Evolutionary conservation across 2,329 filamentous ascomycete species (phyloP).

Genomic region (Blastomyces emzantsi): DNA sequence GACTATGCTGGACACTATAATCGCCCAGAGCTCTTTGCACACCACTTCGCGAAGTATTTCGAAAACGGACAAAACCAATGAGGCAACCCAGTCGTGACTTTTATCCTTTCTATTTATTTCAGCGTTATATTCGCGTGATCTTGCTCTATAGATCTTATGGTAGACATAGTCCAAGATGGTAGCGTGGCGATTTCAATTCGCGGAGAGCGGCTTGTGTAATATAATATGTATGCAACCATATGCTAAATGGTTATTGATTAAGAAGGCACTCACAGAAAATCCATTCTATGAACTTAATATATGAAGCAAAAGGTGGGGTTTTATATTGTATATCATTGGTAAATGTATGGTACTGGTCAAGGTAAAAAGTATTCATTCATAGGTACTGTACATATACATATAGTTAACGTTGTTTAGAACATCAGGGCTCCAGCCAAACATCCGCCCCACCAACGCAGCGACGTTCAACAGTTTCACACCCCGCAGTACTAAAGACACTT

Average conservation of each 20-base stretch:
- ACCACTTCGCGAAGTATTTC: conserved; percentile 9
- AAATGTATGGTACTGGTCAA: not conserved
- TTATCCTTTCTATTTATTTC: not conserved
- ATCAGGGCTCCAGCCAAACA: too few species aligned
- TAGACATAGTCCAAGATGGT: not conserved
- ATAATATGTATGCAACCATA: not conserved
- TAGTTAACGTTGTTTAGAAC: not conserved
- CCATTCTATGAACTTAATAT: not conserved
- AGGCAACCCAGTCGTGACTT: not conserved
- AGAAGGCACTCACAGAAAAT: not conserved
- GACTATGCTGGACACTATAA: conserved; percentile 10
- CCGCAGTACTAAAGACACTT: not conserved
- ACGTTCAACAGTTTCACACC: not conserved
- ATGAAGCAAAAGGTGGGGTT: too few species aligned
- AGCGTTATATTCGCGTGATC: not conserved
- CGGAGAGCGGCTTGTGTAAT: too few species aligned
- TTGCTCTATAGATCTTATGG: not conserved
- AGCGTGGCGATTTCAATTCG: too few species aligned
- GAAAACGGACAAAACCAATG: not conserved
- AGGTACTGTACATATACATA: too few species aligned
- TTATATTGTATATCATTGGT: too few species aligned
- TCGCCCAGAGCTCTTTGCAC: conserved; percentile 8
- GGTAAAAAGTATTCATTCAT: not conserved
- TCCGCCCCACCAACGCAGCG: not conserved
- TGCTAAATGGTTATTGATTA: not conserved